Evolutionary conservation across 768 basidiomycete species (phyloP), one percentile per base, ranked within the genome.

Genomic region (Boletus tomentosulus): DNA sequence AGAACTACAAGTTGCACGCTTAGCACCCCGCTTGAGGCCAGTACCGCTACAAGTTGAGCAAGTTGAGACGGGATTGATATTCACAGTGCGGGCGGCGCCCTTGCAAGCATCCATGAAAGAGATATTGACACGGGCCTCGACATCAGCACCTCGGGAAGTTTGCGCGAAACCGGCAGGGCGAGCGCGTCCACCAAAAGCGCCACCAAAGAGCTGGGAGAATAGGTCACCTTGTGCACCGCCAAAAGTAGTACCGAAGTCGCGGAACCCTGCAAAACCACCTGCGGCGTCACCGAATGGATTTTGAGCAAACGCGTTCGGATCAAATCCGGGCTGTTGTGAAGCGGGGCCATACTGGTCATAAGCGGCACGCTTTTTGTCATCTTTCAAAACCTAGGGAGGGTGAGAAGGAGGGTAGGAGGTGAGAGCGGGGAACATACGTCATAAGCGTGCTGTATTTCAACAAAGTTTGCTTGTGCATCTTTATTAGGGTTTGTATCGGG

Each of bases 401-500:
- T 66, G 55, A 67, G 58, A 45, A 52, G 51, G 30, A 28, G 53
- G 34, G 55, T 54, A 57, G 56, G 55, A 38, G 60, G 62, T 43
- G 46, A 47, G 53, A 54, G 52, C 24, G 37, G 31, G 45, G 46
- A 28, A 73, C 85, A 60, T 59, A 98, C 96, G 71, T 98, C 97
- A 74, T 98, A 99, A 11, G 97, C 97, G 62, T 85, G 82, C 68
- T 98, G 97, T 53, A 98, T 98, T 71, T 99, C 96, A 16, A 95
- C 79, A 69, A 99, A 99, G 68, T 90, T 92, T 57, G 89, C 90
- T 62, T 92, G 86, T 0, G 96, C 92, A 45, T 77, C 79, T 64
- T 92, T 89, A 73, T 96, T 92, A 39, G 92, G 89, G 72, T 94
- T 98, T 12, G 94, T 94, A 66, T 99, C 97, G 0, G 97, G 97